Evolutionary conservation across 1,284 basidiomycete genomes (phyloP).

Genomic region (Sanghuangporus weigelae): DNA sequence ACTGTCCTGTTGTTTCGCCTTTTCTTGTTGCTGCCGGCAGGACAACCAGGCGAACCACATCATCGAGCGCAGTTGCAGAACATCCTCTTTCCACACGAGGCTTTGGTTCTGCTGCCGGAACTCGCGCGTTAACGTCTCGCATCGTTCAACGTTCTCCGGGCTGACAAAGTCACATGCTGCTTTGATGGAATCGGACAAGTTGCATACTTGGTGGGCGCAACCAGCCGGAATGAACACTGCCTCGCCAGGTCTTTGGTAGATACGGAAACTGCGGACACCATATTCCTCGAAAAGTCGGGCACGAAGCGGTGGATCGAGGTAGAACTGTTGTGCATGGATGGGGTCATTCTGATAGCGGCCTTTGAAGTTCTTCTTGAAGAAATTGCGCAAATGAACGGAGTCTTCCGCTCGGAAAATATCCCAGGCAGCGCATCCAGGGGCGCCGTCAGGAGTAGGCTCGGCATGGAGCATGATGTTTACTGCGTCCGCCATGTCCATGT

Average conservation of each 20-base stretch:
- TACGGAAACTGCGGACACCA: constrained; percentile 73
- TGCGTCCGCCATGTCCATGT: constrained; percentile 97
- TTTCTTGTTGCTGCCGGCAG: constrained; percentile 48
- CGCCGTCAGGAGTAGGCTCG: constrained; percentile 52
- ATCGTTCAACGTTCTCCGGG: constrained; percentile 84
- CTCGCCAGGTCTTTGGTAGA: constrained; percentile 90
- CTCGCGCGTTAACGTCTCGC: constrained; percentile 80
- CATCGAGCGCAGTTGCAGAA: constrained; percentile 85
- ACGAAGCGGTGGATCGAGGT: constrained; percentile 69
- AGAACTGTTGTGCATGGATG: constrained; percentile 88
- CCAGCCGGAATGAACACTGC: constrained; percentile 95
- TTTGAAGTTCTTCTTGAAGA: constrained; percentile 59
- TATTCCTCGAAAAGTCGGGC: constrained; percentile 62
- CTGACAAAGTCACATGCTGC: constrained; percentile 96
- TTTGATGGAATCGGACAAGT: constrained; percentile 90
- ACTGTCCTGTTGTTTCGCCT: constrained; percentile 28
- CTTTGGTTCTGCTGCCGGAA: constrained; percentile 85
- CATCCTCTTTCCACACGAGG: constrained; percentile 91
- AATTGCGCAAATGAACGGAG: constrained; percentile 71
- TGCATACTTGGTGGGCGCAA: constrained; percentile 86
- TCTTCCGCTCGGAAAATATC: constrained; percentile 86
- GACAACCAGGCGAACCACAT: constrained; percentile 91
- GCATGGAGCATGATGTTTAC: constrained; percentile 89
- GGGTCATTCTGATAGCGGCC: constrained; percentile 64
- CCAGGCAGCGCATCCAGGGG: constrained; percentile 84